Evolutionary conservation across 495 filamentous ascomycete species (phyloP).

Genomic region (Podospora pseudoanserina): DNA sequence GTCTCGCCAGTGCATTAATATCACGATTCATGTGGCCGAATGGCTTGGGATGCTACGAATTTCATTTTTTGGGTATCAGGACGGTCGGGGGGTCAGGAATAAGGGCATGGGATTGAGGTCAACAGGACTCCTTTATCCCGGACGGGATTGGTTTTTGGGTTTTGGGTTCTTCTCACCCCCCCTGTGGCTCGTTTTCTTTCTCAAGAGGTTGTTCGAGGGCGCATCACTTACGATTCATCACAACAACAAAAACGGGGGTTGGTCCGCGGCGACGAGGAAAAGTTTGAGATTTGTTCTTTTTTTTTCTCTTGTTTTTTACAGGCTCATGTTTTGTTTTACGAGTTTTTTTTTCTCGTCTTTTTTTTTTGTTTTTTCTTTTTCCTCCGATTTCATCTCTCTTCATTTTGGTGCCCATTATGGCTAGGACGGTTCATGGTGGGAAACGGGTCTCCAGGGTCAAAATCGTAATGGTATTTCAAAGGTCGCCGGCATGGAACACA

Average conservation of each 20-base stretch:
- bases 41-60: conserved; percentile 23
- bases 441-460: conserved; percentile 4
- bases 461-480: conserved; percentile 16
- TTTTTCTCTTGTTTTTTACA: conserved; percentile 13
- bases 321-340: conserved; percentile 13
- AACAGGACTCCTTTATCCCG: conserved; percentile 24
- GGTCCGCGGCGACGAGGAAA: conserved; percentile 11
- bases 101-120: conserved; percentile 18
- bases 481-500: background rate
- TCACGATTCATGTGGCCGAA: conserved; percentile 24
- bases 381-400: background rate
- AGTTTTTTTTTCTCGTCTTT: conserved; percentile 10
- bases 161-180: background rate
- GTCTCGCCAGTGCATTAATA: conserved; percentile 12
- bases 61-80: conserved; percentile 22
- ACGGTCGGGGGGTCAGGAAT: conserved; percentile 15
- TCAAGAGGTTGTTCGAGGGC: background rate
- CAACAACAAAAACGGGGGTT: conserved; percentile 9
- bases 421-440: background rate
- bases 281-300: conserved; percentile 15
- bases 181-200: conserved; percentile 1
- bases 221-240: conserved; percentile 8
- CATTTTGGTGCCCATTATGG: background rate
- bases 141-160: conserved; percentile 16
- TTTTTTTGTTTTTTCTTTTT: background rate